Evolutionary conservation across 2,329 filamentous ascomycete genomes (phyloP), one percentile per base, ranked within the genome.

Genomic region (Xylaria polymorpha): DNA sequence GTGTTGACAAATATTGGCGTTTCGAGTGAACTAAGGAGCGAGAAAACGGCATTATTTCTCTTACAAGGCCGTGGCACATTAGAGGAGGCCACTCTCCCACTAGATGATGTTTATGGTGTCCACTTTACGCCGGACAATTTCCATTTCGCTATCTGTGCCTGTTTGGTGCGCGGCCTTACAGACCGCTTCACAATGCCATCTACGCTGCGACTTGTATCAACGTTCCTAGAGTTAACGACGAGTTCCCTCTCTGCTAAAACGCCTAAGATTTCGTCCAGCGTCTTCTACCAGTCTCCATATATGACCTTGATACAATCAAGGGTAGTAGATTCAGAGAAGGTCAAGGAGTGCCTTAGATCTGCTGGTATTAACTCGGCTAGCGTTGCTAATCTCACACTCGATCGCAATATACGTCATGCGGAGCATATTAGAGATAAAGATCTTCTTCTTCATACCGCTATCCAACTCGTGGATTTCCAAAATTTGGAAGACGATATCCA

Each of bases 101-200:
- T 92, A 3, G 90, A 92, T 71, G 88, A 90, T 35, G 85, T 86
- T 6, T 91, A 91, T 71, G 90, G 89, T 6, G 85, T 92, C 46
- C 87, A 88, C 71, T 92, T 92, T 74, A 87, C 84, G 39, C 77
- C 81, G 6, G 88, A 91, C 18, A 89, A 86, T 68, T 92, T 92
- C 76, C 90, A 92, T 74, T 90, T 89, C 72, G 89, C 90, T 0
- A 85, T 91, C 0, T 90, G 87, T 73, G 89, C 89, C 18, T 89
- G 87, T 71, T 81, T 92, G 4, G 85, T 89, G 3, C 86, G 90
- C 50, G 90, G 90, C 1, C 82, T 92, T 15, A 89, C 88, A 0
- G 89, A 91, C 71, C 85, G 86, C 1, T 82, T 85, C 46, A 92
- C 90, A 9, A 87, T 87, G 72, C 77, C 84, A 12, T 86, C 86